A percentile compares a stretch with the other conserved stretches of the same genome.
phyloP scores from a whole-genome alignment of 2,329 filamentous ascomycete species.

The Ophiostoma perfectum region DNA sequence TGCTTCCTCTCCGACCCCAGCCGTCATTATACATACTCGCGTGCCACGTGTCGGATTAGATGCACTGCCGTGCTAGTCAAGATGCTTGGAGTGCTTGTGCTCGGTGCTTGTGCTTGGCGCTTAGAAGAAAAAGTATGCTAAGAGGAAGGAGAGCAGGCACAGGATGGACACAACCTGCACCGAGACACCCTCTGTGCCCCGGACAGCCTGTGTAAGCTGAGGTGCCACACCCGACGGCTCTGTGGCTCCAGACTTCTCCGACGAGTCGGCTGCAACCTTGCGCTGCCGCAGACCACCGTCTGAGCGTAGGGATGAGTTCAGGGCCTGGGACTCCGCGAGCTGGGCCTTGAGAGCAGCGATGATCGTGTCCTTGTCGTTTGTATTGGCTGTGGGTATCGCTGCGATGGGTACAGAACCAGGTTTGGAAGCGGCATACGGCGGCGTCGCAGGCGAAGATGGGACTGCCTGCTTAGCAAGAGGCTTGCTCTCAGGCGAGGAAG shows the following conservation, averaged over 20 bases:
- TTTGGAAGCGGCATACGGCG: neutral
- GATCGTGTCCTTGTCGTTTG: constrained; percentile 24
- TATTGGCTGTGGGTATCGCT: neutral
- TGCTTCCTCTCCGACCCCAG: neutral
- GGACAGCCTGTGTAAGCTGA: constrained; percentile 51
- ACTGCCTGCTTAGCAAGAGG: constrained; percentile 17
- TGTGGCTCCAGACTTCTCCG: constrained; percentile 34
- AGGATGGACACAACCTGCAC: constrained; percentile 78
- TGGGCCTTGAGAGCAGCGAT: constrained; percentile 32
- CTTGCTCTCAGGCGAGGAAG: constrained; percentile 25
- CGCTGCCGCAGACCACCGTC: constrained; percentile 73
- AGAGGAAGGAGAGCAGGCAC: constrained; percentile 83
- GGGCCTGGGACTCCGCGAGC: constrained; percentile 61
- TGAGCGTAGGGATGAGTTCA: constrained; percentile 63
- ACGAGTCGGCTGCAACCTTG: constrained; percentile 44
- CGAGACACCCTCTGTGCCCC: constrained; percentile 70
- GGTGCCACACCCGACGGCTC: constrained; percentile 34
- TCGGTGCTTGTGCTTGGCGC: too few relatives aligned
- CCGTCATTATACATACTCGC: neutral
- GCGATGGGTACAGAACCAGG: neutral
- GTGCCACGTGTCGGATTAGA: too few relatives aligned
- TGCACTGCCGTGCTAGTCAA: neutral
- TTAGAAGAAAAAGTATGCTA: constrained; percentile 96
- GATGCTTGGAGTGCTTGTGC: neutral
- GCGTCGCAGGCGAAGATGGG: neutral